These are phyloP conservation scores for Microascus cirrosus DNA, from an alignment of 2,329 filamentous ascomycete genomes.

Conservation along the genomic window DNA sequence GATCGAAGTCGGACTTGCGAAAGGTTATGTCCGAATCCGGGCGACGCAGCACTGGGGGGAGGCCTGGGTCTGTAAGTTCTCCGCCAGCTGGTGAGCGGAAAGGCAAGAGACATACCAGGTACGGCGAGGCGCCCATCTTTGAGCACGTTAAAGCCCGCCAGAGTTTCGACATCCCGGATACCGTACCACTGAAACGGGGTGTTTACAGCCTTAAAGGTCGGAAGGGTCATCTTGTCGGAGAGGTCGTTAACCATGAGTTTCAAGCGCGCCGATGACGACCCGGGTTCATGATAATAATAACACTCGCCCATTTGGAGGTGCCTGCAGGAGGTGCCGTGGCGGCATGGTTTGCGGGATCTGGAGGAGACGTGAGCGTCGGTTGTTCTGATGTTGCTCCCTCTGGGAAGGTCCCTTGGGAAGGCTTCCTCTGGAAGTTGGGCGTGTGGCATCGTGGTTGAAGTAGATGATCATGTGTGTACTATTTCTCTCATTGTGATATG, in stretches of 20 bases:
- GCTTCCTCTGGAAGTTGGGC: too few relatives aligned
- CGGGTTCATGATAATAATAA: background rate
- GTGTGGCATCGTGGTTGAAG: too few relatives aligned
- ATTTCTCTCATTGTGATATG: too few relatives aligned
- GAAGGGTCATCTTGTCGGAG: background rate
- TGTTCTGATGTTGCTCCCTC: too few relatives aligned
- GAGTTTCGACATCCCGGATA: background rate
- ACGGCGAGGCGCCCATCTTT: background rate
- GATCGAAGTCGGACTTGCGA: background rate
- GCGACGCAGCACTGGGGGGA: background rate
- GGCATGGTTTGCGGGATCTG: background rate
- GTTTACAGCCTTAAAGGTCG: background rate
- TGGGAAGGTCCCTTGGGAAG: too few relatives aligned
- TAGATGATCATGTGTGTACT: too few relatives aligned
- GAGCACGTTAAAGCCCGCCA: constrained; percentile 2
- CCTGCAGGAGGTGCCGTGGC: background rate
- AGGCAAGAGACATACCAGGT: background rate
- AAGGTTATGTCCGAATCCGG: background rate
- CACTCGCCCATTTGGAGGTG: background rate
- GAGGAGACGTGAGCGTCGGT: background rate
- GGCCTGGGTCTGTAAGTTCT: background rate
- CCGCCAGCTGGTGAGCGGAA: background rate
- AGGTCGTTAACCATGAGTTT: background rate
- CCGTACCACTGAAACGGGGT: constrained; percentile 1
- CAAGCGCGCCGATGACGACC: background rate